Conservation (phyloP, 257 asterid genomes). For the Pogostemon cablin region DNA sequence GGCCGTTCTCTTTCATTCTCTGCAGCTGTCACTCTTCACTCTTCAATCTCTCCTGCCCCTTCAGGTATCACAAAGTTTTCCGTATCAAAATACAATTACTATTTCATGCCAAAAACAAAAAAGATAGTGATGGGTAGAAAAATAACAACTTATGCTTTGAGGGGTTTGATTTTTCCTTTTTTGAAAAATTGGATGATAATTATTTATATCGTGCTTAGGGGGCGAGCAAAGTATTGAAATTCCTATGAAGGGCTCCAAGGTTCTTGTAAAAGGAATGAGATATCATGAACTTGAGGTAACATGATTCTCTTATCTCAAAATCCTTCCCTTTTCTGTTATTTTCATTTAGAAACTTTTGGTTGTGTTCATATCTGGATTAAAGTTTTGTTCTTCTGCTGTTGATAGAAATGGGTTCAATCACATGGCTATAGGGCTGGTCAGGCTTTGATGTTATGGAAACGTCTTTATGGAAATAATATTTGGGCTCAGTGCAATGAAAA, state of each 20-base stretch:
- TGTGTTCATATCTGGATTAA: background rate
- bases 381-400: conserved; percentile 24
- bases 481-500: conserved; percentile 79
- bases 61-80: conserved; percentile 22
- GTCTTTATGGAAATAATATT: conserved; percentile 69
- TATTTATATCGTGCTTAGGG: conserved; percentile 32
- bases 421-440: conserved; percentile 87
- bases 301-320: conserved; percentile 6
- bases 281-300: conserved; percentile 77
- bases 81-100: too few species aligned
- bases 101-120: too few species aligned
- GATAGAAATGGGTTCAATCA: conserved; percentile 87
- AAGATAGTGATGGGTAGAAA: background rate
- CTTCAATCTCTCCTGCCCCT: conserved; percentile 27
- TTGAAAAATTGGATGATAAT: background rate
- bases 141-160: background rate
- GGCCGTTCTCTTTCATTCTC: conserved; percentile 37
- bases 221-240: conserved; percentile 37
- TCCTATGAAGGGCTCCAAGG: conserved; percentile 54
- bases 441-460: conserved; percentile 97
- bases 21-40: conserved; percentile 37
- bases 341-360: background rate
- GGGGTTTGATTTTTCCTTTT: background rate
- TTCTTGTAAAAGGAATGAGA: conserved; percentile 79
- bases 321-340: background rate